Evolutionary conservation across 2,329 filamentous ascomycete species (phyloP).

Genomic region (Verticillium nubilum): DNA sequence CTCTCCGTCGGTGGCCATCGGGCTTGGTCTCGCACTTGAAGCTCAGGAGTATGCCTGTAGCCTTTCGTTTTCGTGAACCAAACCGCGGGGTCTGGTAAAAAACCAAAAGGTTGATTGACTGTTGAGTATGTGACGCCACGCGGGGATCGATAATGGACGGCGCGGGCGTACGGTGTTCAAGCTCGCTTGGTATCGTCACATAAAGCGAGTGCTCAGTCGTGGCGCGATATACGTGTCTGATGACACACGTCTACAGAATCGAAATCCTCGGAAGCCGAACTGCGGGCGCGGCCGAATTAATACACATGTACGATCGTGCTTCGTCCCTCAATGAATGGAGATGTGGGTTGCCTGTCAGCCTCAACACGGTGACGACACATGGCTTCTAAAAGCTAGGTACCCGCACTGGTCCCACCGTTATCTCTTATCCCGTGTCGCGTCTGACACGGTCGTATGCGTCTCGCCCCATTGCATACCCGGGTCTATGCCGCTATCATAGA

Average conservation of each 20-base stretch:
- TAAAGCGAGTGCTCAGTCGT: too few species aligned
- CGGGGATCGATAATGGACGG: too few species aligned
- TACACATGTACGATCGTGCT: background rate
- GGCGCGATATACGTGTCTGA: too few species aligned
- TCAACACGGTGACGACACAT: background rate
- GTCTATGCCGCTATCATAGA: background rate
- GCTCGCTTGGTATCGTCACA: too few species aligned
- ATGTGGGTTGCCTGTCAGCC: background rate
- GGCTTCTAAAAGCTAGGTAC: background rate
- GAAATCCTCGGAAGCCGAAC: background rate
- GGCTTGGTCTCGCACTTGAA: too few species aligned
- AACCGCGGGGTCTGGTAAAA: too few species aligned
- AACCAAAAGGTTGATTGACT: too few species aligned
- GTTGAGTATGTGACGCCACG: too few species aligned
- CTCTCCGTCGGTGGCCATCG: slow-evolving; percentile 36
- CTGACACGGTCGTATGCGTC: background rate
- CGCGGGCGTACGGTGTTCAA: too few species aligned
- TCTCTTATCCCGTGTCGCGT: background rate
- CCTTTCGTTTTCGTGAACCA: too few species aligned
- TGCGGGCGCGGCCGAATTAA: background rate
- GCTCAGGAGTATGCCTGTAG: too few species aligned
- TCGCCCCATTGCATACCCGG: background rate
- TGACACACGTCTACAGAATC: too few species aligned
- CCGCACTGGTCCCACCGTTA: background rate
- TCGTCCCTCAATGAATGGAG: background rate